These are phyloP conservation scores for Fagus crenata DNA, from an alignment of 306 rosid genomes.

Conservation along the genomic window DNA sequence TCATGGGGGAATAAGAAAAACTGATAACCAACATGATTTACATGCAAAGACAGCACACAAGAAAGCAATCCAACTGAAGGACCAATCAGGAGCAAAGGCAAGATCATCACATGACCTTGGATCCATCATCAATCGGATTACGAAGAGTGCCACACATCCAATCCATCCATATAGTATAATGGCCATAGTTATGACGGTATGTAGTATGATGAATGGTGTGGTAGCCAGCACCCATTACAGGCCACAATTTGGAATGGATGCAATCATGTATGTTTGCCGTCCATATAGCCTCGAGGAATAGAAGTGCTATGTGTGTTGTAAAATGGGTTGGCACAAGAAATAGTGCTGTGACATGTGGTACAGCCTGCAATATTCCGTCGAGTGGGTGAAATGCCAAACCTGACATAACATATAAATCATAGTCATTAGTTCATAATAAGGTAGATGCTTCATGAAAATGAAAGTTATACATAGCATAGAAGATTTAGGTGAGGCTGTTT, in stretches of 20 bases:
- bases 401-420: constrained; percentile 34
- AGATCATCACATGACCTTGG: constrained; percentile 46
- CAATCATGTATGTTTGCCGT: constrained; percentile 91
- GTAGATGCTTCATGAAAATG: neutral
- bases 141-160: constrained; percentile 95
- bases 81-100: neutral
- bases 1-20: neutral
- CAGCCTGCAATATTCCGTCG: constrained; percentile 91
- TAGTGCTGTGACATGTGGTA: constrained; percentile 65
- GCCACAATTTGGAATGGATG: constrained; percentile 80
- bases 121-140: constrained; percentile 56
- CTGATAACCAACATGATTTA: constrained; percentile 16
- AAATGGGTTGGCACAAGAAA: constrained; percentile 76
- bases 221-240: constrained; percentile 96
- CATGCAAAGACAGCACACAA: constrained; percentile 15
- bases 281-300: constrained; percentile 80
- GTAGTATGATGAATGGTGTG: constrained; percentile 97
- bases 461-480: neutral
- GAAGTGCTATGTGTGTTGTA: constrained; percentile 56
- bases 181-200: constrained; percentile 89
- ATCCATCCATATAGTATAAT: constrained; percentile 89
- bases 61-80: neutral
- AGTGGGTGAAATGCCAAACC: constrained; percentile 97
- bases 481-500: neutral
- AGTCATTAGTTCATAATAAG: constrained; percentile 22